Evolutionary conservation across 2,329 filamentous ascomycete genomes (phyloP).

Genomic region (Cadophora sp.): DNA sequence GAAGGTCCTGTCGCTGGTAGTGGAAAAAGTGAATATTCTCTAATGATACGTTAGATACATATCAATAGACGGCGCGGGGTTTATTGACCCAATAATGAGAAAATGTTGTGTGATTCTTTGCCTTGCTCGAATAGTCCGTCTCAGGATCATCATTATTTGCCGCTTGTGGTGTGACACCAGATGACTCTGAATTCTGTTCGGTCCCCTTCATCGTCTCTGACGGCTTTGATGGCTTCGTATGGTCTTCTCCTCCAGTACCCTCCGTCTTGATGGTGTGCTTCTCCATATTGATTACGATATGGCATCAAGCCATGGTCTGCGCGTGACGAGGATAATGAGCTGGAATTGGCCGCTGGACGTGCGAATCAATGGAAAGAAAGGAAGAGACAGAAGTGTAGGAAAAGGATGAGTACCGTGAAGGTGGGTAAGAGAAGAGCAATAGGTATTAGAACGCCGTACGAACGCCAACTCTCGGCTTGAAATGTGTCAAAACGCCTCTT

Average conservation of each 20-base stretch:
- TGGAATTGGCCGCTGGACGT: neutral
- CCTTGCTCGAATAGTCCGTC: constrained; percentile 39
- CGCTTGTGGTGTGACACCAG: neutral
- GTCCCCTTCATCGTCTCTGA: constrained; percentile 9
- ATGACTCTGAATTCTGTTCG: neutral
- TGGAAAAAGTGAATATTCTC: constrained; percentile 42
- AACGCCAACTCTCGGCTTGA: constrained; percentile 1
- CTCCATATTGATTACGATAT: constrained; percentile 19
- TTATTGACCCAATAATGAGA: constrained; percentile 35
- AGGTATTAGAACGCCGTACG: neutral
- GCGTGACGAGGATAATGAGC: neutral
- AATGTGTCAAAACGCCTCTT: constrained; percentile 11
- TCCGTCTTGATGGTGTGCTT: constrained; percentile 11
- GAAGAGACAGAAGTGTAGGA: neutral
- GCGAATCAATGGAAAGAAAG: neutral
- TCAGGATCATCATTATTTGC: constrained; percentile 15
- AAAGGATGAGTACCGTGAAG: neutral
- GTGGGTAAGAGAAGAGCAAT: neutral
- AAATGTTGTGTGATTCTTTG: constrained; percentile 35
- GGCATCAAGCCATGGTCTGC: neutral
- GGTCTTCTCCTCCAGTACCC: neutral
- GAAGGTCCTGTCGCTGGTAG: constrained; percentile 34
- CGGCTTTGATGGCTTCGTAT: constrained; percentile 7
- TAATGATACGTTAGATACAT: constrained; percentile 16
- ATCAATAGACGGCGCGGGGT: neutral